Evolutionary conservation across 2,329 filamentous ascomycete genomes (phyloP).

Genomic region (Fusarium pininemorale): DNA sequence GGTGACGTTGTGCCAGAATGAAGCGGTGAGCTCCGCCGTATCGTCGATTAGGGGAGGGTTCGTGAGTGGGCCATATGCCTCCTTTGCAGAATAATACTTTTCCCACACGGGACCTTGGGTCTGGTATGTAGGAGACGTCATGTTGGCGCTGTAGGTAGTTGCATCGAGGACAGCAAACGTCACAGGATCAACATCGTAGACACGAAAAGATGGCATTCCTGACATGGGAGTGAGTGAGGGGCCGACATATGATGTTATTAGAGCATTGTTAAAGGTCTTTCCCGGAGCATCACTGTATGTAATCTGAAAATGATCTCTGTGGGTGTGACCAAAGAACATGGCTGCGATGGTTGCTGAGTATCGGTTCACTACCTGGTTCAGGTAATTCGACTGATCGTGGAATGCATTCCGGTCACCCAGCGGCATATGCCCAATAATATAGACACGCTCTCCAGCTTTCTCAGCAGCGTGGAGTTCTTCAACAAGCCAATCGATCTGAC

Average conservation of each 20-base stretch:
- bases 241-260: constrained; percentile 62
- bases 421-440: constrained; percentile 67
- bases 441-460: constrained; percentile 60
- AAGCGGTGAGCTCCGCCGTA: constrained; percentile 59
- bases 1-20: constrained; percentile 69
- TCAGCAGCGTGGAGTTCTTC: constrained; percentile 63
- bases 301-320: constrained; percentile 65
- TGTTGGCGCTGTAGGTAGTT: constrained; percentile 64
- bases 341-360: constrained; percentile 64
- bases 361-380: constrained; percentile 63
- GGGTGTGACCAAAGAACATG: constrained; percentile 67
- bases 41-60: constrained; percentile 50
- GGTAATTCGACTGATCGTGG: constrained; percentile 60
- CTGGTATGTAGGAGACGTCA: constrained; percentile 55
- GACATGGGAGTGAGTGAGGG: constrained; percentile 65
- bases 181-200: constrained; percentile 66
- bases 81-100: constrained; percentile 65
- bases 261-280: constrained; percentile 54
- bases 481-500: constrained; percentile 64
- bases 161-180: constrained; percentile 65
- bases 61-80: constrained; percentile 59
- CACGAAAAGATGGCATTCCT: constrained; percentile 65
- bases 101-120: constrained; percentile 59
- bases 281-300: constrained; percentile 59
- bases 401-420: constrained; percentile 60